Evolutionary conservation across 257 asterid species (phyloP).

Genomic region (Penstemon newberryi): DNA sequence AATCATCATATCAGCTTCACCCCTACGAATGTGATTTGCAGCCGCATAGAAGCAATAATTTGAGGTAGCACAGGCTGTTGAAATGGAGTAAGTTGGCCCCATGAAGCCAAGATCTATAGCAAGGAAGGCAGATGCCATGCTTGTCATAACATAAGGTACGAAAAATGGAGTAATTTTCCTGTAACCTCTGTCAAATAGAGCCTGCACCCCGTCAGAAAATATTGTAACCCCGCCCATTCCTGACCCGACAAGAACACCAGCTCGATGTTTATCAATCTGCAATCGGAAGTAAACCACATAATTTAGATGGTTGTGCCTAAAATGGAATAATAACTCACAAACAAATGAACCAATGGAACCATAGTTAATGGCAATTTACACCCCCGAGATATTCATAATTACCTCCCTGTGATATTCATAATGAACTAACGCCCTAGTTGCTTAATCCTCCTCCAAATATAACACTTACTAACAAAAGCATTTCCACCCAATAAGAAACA

Average conservation of each 20-base stretch:
- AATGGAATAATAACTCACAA: not conserved
- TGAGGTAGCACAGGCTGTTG: conserved; percentile 16
- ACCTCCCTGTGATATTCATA: too few relatives aligned
- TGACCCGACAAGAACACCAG: conserved; percentile 18
- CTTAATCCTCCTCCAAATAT: too few relatives aligned
- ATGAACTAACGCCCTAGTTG: too few relatives aligned
- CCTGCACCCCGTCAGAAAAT: conserved; percentile 5
- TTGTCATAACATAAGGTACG: conserved; percentile 7
- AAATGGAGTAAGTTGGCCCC: conserved; percentile 18
- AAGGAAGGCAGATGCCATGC: conserved; percentile 17
- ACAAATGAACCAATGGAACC: not conserved
- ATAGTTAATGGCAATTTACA: too few relatives aligned
- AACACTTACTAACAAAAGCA: too few relatives aligned
- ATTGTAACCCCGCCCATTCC: conserved; percentile 3
- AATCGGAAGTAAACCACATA: not conserved
- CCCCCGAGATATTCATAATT: too few relatives aligned
- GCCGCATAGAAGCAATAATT: conserved; percentile 15
- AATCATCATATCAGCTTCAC: conserved; percentile 8
- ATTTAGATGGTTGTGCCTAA: not conserved
- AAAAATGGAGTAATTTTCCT: not conserved
- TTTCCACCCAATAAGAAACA: too few relatives aligned
- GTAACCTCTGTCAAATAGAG: not conserved
- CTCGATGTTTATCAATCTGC: conserved; percentile 5
- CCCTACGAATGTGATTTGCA: conserved; percentile 14
- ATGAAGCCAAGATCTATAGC: conserved; percentile 18